Evolutionary conservation across 2,329 filamentous ascomycete genomes (phyloP).

Genomic region (Ophiostoma perfectum): DNA sequence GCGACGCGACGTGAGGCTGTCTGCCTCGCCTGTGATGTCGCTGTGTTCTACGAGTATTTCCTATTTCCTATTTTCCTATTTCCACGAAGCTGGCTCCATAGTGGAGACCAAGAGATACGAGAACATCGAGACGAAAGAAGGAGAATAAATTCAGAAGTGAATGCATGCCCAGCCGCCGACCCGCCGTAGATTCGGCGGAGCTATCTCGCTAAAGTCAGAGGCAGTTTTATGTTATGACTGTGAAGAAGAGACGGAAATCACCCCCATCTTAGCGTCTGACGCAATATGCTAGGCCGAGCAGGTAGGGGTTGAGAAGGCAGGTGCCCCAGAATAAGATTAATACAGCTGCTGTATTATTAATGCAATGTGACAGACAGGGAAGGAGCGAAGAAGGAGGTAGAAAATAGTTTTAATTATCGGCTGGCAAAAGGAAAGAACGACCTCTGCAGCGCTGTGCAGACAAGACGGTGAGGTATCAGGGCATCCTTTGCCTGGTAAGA

Average conservation of each 20-base stretch:
- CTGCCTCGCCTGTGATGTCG: conserved; percentile 5
- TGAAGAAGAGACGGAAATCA: neutral
- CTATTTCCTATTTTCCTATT: neutral
- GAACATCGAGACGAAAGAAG: neutral
- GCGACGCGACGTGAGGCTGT: neutral
- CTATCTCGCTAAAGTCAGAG: neutral
- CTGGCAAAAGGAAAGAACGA: neutral
- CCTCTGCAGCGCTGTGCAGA: neutral
- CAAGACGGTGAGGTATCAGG: neutral
- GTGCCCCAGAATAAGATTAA: conserved; percentile 9
- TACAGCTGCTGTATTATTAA: neutral
- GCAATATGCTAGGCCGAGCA: conserved; percentile 20
- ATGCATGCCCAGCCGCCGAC: neutral
- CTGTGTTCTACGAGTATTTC: neutral
- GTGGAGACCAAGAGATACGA: neutral
- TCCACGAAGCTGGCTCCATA: neutral
- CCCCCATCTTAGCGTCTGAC: conserved; percentile 23
- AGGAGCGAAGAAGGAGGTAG: neutral
- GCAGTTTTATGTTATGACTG: no score
- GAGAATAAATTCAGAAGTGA: neutral
- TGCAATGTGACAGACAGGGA: neutral
- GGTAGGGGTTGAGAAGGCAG: neutral
- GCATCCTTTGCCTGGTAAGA: no score
- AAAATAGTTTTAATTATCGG: neutral
- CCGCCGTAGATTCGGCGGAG: neutral